Base-by-base conservation (phyloP, 495 filamentous ascomycete genomes). In the Talaromyces nanjingensis region DNA sequence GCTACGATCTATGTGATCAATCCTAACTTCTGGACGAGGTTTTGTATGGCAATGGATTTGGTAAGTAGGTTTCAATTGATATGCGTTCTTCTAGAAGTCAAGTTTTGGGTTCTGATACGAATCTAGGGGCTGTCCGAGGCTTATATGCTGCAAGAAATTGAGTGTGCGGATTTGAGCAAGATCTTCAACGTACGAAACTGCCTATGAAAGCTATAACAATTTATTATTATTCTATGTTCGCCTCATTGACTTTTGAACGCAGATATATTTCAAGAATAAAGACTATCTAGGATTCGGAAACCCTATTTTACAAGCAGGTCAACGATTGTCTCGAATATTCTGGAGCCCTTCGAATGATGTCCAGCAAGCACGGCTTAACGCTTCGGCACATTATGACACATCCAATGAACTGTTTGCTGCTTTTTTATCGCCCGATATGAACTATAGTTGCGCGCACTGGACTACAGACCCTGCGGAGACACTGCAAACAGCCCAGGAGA, bases 381-480 rank as follows among this genome's bases (percentile, higher is more conserved):
- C 87, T 54, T 77, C 79, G 2, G 84, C 86, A n/a, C 89, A 91
- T 64, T 91, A 91, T 66, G 88, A 91, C 70, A 88, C 90, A 62
- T 86, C 84, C 66, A 91, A 91, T 70, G 81, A 83, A 25, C 86
- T 91, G 79, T 91, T 91, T 65, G 80, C 86, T 7, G 84, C 87
- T 2, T 91, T 91, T 62, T 77, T 91, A 25, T 90, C 87, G 1
- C 73, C 79, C 4, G 89, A 91, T 65, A 89, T 91, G 86, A 91
- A 88, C 11, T 91, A 91, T 67, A 89, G 86, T 2, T 90, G 88
- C 66, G 85, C 87, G 0, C 87, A 90, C 58, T 90, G 87, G 86
- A 76, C 76, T 27, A 72, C 73, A 64, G 67, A 65, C 69, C 76
- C 53, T 42, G 72, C 59, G 60, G 86, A 91, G 65, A 77, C 75